phyloP scores from a whole-genome alignment of 768 basidiomycete species.

The Lyophyllum semitale region DNA sequence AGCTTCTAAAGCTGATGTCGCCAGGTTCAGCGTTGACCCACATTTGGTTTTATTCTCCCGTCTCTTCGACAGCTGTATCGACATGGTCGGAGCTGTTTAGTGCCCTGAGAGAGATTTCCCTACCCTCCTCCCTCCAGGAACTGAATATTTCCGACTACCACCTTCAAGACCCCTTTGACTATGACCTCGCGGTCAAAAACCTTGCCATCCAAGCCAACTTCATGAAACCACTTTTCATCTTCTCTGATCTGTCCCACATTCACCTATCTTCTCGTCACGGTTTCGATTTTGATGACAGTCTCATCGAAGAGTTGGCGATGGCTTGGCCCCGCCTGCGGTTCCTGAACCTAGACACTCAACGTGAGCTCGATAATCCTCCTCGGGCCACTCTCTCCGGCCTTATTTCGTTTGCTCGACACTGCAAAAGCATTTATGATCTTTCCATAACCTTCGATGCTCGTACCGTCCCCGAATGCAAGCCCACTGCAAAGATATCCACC shows the following conservation, averaged over 20 bases:
- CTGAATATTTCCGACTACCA: too few species aligned
- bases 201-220: neutral
- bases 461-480: neutral
- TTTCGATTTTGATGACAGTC: neutral
- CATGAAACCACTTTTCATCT: neutral
- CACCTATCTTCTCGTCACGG: neutral
- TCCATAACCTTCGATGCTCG: neutral
- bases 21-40: too few species aligned
- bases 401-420: neutral
- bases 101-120: too few species aligned
- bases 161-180: too few species aligned
- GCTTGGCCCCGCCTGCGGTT: neutral
- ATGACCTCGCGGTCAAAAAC: neutral
- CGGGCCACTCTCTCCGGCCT: neutral
- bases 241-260: neutral
- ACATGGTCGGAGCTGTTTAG: too few species aligned
- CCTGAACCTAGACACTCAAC: neutral
- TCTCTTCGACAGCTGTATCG: too few species aligned
- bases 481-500: neutral
- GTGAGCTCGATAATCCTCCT: neutral
- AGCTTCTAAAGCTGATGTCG: too few species aligned
- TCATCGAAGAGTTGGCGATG: neutral
- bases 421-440: neutral
- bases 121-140: too few species aligned
- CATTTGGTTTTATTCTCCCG: too few species aligned